A percentile compares a stretch with the other conserved stretches of the same genome.
phyloP scores from a whole-genome alignment of 2,329 filamentous ascomycete species.

The Colletotrichum sp. region DNA sequence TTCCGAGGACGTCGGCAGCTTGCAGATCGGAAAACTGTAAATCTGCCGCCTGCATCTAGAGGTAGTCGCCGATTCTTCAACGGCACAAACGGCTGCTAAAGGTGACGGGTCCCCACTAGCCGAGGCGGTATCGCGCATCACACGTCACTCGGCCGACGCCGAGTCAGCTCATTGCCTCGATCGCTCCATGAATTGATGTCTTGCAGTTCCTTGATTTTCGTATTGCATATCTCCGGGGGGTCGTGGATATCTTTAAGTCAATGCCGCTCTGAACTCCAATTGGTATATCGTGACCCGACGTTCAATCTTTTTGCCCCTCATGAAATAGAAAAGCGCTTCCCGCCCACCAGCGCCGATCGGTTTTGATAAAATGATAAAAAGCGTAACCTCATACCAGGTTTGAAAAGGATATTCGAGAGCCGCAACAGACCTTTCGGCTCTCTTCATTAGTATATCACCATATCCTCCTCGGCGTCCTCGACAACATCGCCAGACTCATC shows the following conservation, averaged over 20 bases:
- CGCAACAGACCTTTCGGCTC: background rate
- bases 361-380: background rate
- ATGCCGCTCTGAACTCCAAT: slow-evolving; percentile 8
- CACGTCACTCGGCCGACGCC: background rate
- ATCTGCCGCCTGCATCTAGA: background rate
- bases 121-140: background rate
- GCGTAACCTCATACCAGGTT: background rate
- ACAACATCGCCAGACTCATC: slow-evolving; percentile 80
- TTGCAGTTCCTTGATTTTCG: background rate
- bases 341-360: background rate
- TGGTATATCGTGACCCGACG: slow-evolving; percentile 13
- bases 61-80: background rate
- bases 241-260: background rate
- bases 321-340: background rate
- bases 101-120: background rate
- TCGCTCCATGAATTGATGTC: background rate
- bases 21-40: background rate
- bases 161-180: background rate
- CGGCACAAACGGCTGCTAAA: background rate
- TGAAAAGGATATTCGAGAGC: background rate
- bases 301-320: background rate
- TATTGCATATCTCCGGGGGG: background rate
- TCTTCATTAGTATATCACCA: slow-evolving; percentile 78
- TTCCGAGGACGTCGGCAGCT: background rate
- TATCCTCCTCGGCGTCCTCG: slow-evolving; percentile 86